These are phyloP conservation scores for Entomortierella beljakovae DNA, from an alignment of 192 early-diverging fungal species.

Conservation along the genomic window DNA sequence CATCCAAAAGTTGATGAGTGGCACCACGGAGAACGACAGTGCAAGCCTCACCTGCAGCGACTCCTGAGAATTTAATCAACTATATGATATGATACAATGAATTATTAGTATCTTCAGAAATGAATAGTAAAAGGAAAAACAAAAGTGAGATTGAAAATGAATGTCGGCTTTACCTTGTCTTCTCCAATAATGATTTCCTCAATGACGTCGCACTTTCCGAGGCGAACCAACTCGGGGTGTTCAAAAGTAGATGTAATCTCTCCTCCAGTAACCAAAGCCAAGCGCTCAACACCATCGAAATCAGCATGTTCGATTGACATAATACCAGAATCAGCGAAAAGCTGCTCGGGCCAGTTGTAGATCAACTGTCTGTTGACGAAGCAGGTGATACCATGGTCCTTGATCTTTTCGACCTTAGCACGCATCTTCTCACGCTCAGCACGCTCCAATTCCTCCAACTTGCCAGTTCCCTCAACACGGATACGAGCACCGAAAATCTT, in stretches of 20 bases:
- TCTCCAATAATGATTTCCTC: conserved; percentile 99
- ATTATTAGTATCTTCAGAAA: not conserved
- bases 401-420: conserved; percentile 98
- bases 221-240: conserved; percentile 94
- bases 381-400: conserved; percentile 96
- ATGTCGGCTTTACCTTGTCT: conserved; percentile 69
- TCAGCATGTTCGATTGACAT: conserved; percentile 99
- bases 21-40: conserved; percentile 98
- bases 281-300: conserved; percentile 97
- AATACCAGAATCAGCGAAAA: conserved; percentile 97
- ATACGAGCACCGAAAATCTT: conserved; percentile 99
- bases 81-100: too few species aligned
- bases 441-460: conserved; percentile 98
- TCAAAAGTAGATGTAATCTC: conserved; percentile 99
- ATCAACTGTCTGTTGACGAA: conserved; percentile 99
- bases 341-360: conserved; percentile 99
- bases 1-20: conserved; percentile 94
- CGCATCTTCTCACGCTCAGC: conserved; percentile 99
- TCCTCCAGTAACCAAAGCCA: conserved; percentile 97
- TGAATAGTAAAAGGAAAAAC: too few species aligned
- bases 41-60: conserved; percentile 96
- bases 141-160: too few species aligned
- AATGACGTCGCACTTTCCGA: conserved; percentile 96
- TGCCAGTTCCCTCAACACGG: conserved; percentile 95
- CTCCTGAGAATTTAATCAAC: conserved; percentile 96